Conservation (phyloP, 495 filamentous ascomycete species). For the Baudoinia panamericana region DNA sequence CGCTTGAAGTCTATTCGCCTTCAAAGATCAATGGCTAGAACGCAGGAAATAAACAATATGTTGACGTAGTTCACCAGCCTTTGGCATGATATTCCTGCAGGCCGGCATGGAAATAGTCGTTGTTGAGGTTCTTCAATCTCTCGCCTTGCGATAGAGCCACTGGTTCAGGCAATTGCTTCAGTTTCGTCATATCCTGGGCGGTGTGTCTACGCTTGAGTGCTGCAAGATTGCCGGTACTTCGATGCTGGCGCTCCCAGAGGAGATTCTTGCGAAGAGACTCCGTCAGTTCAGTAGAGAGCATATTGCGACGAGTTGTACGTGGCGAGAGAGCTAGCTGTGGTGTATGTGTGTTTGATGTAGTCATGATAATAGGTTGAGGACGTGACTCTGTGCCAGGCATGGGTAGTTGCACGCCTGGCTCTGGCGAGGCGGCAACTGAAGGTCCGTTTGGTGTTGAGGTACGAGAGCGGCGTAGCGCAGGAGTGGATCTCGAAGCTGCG, state of each 20-base stretch:
- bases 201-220: conserved; percentile 87
- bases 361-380: conserved; percentile 80
- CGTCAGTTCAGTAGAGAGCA: conserved; percentile 87
- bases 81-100: conserved; percentile 57
- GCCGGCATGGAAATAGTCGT: conserved; percentile 51
- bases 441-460: conserved; percentile 61
- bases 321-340: conserved; percentile 65
- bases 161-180: conserved; percentile 56
- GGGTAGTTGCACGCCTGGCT: conserved; percentile 23
- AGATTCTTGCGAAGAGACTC: conserved; percentile 65
- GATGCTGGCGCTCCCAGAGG: conserved; percentile 81
- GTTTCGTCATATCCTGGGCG: conserved; percentile 71
- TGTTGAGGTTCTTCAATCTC: conserved; percentile 48
- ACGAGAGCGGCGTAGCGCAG: conserved; percentile 67
- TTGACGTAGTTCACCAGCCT: conserved; percentile 48
- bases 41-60: not conserved
- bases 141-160: conserved; percentile 27
- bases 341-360: conserved; percentile 51
- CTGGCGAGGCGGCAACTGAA: conserved; percentile 59
- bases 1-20: no score
- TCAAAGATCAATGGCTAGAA: not conserved
- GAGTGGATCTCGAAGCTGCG: conserved; percentile 62
- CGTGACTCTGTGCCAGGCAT: conserved; percentile 48
- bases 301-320: conserved; percentile 85
- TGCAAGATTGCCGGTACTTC: conserved; percentile 50